These are phyloP conservation scores for Talaromyces piceae DNA, from an alignment of 2,329 filamentous ascomycete species.

Conservation along the genomic window DNA sequence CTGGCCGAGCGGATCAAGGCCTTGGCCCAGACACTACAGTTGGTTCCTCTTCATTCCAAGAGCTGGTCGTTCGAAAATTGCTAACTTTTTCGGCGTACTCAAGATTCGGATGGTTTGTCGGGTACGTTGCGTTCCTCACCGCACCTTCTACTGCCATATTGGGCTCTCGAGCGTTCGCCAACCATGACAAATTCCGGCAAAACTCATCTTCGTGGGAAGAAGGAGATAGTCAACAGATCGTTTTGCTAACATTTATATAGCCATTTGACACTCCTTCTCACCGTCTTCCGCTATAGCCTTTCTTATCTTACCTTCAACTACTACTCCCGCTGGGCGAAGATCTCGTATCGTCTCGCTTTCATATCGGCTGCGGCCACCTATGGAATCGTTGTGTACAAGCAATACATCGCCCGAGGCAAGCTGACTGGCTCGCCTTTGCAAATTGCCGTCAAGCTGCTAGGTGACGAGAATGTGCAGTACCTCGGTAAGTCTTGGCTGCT, in stretches of 20 bases:
- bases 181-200: not conserved
- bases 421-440: constrained; percentile 57
- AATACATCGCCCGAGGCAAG: constrained; percentile 77
- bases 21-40: constrained; percentile 80
- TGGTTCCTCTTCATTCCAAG: not conserved
- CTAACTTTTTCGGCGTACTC: constrained; percentile 9
- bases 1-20: constrained; percentile 66
- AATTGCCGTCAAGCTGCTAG: constrained; percentile 59
- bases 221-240: not conserved
- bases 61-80: not conserved
- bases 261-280: constrained; percentile 77
- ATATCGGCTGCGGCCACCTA: constrained; percentile 85
- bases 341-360: constrained; percentile 87
- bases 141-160: constrained; percentile 8
- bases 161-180: not conserved
- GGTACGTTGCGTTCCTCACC: constrained; percentile 48
- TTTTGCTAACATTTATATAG: constrained; percentile 43
- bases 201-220: not conserved
- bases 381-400: constrained; percentile 98
- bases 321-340: constrained; percentile 65
- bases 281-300: constrained; percentile 72
- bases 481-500: constrained; percentile 59
- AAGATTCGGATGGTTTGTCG: constrained; percentile 66
- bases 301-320: constrained; percentile 88
- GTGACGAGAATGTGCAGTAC: constrained; percentile 97